A percentile compares a stretch with the other conserved stretches of the same genome.
phyloP scores from a whole-genome alignment of 2,329 filamentous ascomycete genomes.

The Stagonosporopsis vannaccii region DNA sequence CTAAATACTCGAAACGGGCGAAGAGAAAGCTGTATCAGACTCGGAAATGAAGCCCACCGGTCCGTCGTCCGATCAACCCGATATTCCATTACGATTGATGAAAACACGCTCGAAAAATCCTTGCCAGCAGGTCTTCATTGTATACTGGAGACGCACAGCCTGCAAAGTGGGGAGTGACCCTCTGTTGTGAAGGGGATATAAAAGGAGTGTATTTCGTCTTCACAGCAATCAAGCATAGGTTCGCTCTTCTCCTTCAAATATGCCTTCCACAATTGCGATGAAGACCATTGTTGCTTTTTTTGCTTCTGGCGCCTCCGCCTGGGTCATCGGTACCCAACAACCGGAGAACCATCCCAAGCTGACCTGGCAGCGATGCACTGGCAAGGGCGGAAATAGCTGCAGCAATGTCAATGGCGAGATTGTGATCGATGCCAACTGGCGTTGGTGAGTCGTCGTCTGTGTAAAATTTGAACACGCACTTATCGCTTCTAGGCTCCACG shows the following conservation, averaged over 20 bases:
- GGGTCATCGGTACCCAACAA: constrained; percentile 34
- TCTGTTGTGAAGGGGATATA: background rate
- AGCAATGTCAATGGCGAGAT: constrained; percentile 44
- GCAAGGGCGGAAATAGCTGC: constrained; percentile 44
- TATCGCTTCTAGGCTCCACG: constrained; percentile 43
- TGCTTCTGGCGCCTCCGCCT: constrained; percentile 31
- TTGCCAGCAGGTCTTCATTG: background rate
- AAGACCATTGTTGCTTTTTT: constrained; percentile 34
- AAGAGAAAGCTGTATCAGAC: constrained; percentile 13
- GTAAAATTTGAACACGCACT: background rate
- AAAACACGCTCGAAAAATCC: background rate
- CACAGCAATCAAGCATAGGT: constrained; percentile 6
- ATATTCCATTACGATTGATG: constrained; percentile 18
- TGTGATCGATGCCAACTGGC: constrained; percentile 56
- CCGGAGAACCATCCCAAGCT: constrained; percentile 51
- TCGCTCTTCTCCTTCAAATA: constrained; percentile 14
- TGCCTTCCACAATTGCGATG: constrained; percentile 32
- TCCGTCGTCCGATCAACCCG: constrained; percentile 26
- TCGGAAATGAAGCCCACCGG: constrained; percentile 25
- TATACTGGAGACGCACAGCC: background rate
- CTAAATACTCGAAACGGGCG: background rate
- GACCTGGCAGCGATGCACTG: constrained; percentile 48
- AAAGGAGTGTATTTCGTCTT: background rate
- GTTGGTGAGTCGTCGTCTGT: constrained; percentile 30
- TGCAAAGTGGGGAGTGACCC: background rate